These are phyloP conservation scores for Aspergillus neoniger DNA, from an alignment of 2,329 filamentous ascomycete genomes.

Conservation along the genomic window DNA sequence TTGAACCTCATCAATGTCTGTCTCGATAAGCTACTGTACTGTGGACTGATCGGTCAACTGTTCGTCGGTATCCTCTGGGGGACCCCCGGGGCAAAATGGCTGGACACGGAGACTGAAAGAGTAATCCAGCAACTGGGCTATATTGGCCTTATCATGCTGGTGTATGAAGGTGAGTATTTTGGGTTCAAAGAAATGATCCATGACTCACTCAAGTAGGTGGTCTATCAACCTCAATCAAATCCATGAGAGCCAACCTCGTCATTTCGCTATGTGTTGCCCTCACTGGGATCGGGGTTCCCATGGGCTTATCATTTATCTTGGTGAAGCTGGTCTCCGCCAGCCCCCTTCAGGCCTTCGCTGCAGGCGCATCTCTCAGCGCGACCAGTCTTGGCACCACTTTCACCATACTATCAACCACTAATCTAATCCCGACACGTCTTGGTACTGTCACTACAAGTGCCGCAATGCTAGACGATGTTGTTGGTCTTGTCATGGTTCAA, in stretches of 20 bases:
- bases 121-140: constrained; percentile 69
- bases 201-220: constrained; percentile 18
- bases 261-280: constrained; percentile 65
- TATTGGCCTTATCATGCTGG: constrained; percentile 69
- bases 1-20: constrained; percentile 61
- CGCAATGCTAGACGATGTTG: constrained; percentile 80
- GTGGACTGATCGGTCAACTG: constrained; percentile 71
- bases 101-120: constrained; percentile 55
- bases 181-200: neutral
- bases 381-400: constrained; percentile 75
- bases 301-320: constrained; percentile 66
- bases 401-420: constrained; percentile 63
- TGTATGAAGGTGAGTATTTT: constrained; percentile 63
- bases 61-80: constrained; percentile 71
- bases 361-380: constrained; percentile 71
- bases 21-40: constrained; percentile 65
- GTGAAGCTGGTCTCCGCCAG: constrained; percentile 52
- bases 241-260: constrained; percentile 60
- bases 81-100: constrained; percentile 63
- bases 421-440: constrained; percentile 55
- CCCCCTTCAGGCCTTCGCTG: constrained; percentile 66
- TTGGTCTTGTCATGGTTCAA: constrained; percentile 76
- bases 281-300: constrained; percentile 65
- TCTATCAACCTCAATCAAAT: constrained; percentile 41
- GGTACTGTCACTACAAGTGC: constrained; percentile 68